Conservation (phyloP, 2,329 filamentous ascomycete genomes). For the Ophiostoma angusticollis region DNA sequence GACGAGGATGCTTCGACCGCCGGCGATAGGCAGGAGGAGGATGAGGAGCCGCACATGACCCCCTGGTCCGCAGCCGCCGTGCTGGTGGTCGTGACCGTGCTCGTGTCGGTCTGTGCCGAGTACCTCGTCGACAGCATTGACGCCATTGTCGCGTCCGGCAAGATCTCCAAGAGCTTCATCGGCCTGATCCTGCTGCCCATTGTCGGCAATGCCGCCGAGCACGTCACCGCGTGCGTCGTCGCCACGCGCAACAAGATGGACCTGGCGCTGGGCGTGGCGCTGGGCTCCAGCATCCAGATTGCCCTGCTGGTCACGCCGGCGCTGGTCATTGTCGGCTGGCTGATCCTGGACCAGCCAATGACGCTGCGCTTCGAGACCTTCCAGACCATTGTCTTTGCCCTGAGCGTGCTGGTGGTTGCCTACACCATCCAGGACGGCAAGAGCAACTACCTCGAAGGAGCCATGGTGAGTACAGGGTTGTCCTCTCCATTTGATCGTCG, state of each 20-base stretch:
- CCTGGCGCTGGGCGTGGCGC: conserved; percentile 65
- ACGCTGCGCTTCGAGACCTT: conserved; percentile 71
- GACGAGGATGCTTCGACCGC: conserved; percentile 19
- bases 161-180: conserved; percentile 60
- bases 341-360: conserved; percentile 58
- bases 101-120: conserved; percentile 69
- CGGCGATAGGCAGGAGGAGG: conserved; percentile 29
- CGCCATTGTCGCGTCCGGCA: conserved; percentile 45
- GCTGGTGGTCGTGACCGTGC: conserved; percentile 54
- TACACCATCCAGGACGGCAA: conserved; percentile 71
- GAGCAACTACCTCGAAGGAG: conserved; percentile 73
- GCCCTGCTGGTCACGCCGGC: conserved; percentile 70
- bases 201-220: conserved; percentile 72
- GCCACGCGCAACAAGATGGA: conserved; percentile 68
- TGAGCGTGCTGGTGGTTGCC: conserved; percentile 62
- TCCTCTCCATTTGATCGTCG: neutral
- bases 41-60: conserved; percentile 42
- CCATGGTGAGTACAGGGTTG: conserved; percentile 40
- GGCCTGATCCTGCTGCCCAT: conserved; percentile 71
- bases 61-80: conserved; percentile 52
- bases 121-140: conserved; percentile 66
- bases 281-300: conserved; percentile 73
- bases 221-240: conserved; percentile 70
- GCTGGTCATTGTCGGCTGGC: conserved; percentile 69
- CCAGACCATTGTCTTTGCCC: conserved; percentile 64